phyloP scores from a whole-genome alignment of 176 grass and related monocot genomes.

The Triticum turgidum region DNA sequence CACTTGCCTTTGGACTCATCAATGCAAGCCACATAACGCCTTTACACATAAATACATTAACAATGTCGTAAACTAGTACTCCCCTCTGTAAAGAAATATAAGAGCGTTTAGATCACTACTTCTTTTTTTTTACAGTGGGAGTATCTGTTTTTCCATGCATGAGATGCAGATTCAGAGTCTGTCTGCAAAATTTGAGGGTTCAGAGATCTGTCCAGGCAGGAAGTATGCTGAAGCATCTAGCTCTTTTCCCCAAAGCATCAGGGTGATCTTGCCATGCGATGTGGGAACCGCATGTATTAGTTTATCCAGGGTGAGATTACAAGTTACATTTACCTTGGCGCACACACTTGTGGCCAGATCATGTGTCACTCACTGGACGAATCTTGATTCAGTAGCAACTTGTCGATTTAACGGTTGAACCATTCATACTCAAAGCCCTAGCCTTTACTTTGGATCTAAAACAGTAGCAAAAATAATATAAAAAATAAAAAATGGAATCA shows the following conservation, averaged over 20 bases:
- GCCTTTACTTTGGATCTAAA: slow-evolving; percentile 61
- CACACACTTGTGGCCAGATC: neutral
- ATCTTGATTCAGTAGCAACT: slow-evolving; percentile 44
- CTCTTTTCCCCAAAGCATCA: slow-evolving; percentile 26
- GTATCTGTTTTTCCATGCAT: neutral
- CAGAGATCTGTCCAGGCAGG: slow-evolving; percentile 19
- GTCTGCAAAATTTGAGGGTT: neutral
- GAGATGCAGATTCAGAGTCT: slow-evolving; percentile 28
- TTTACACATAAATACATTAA: slow-evolving; percentile 36
- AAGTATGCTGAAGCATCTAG: slow-evolving; percentile 36
- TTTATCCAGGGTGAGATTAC: slow-evolving; percentile 27
- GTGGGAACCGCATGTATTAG: slow-evolving; percentile 30
- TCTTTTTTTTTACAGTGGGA: too few relatives aligned
- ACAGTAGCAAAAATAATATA: slow-evolving; percentile 32
- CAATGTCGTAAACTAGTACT: slow-evolving; percentile 10
- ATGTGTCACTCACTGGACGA: slow-evolving; percentile 25
- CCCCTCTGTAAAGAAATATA: too few relatives aligned
- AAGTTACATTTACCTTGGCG: slow-evolving; percentile 17
- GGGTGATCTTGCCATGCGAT: slow-evolving; percentile 34
- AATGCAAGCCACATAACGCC: slow-evolving; percentile 36
- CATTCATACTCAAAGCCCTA: slow-evolving; percentile 37
- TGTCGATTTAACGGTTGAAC: slow-evolving; percentile 32
- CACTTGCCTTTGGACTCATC: slow-evolving; percentile 48
- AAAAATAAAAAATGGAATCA: slow-evolving; percentile 37
- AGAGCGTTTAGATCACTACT: too few relatives aligned